A percentile compares a stretch with the other conserved stretches of the same genome.
Conservation (phyloP, 441 rosid genomes). For the Gossypium davidsonii region DNA sequence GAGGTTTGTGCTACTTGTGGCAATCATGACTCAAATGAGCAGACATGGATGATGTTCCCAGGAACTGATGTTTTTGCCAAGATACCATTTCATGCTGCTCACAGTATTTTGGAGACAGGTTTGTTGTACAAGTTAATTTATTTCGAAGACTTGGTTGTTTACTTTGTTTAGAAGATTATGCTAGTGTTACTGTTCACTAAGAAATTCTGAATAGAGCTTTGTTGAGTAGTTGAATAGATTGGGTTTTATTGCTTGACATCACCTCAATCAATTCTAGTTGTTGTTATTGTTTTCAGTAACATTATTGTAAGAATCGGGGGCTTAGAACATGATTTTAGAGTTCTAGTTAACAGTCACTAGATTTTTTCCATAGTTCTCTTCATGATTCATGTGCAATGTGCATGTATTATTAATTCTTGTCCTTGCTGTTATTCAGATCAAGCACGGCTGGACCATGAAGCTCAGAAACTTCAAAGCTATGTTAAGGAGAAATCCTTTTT, state of each 20-base stretch:
- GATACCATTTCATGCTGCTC: slow-evolving; percentile 77
- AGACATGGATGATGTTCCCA: slow-evolving; percentile 73
- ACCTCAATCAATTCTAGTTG: background rate
- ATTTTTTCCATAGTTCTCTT: background rate
- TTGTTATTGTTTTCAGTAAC: background rate
- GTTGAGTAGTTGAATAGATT: background rate
- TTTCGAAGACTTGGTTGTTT: background rate
- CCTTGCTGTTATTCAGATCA: slow-evolving; percentile 42
- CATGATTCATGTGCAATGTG: background rate
- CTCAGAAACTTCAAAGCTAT: slow-evolving; percentile 64
- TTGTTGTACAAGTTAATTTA: slow-evolving; percentile 1
- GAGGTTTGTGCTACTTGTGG: slow-evolving; percentile 79
- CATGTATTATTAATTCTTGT: background rate
- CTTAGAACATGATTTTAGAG: background rate
- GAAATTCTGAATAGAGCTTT: background rate
- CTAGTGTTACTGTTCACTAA: background rate
- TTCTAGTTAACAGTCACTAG: background rate
- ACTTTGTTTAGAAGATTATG: background rate
- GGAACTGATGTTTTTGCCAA: slow-evolving; percentile 63
- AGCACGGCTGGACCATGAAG: slow-evolving; percentile 47
- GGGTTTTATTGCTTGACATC: background rate
- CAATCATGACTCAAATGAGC: slow-evolving; percentile 54
- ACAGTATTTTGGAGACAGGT: slow-evolving; percentile 71
- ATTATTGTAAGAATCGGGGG: background rate
- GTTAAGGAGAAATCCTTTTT: slow-evolving; percentile 59